A percentile compares a stretch with the other conserved stretches of the same genome.
phyloP scores from a whole-genome alignment of 768 basidiomycete genomes.

The Leucocoprinus birnbaumii region DNA sequence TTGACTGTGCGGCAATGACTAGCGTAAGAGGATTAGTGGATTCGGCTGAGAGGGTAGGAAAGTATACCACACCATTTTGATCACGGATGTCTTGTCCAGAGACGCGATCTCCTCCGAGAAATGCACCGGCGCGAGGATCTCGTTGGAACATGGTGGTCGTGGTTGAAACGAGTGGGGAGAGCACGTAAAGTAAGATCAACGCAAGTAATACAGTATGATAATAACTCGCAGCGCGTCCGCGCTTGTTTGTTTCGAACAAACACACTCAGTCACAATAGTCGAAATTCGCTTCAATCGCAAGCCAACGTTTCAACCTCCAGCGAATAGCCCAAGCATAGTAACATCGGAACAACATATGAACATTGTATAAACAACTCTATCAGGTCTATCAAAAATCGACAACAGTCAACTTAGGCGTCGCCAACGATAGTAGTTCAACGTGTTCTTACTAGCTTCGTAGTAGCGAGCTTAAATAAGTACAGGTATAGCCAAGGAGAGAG shows the following conservation, averaged over 20 bases:
- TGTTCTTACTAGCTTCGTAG: too few species aligned
- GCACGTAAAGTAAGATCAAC: constrained; percentile 8
- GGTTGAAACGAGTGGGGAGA: constrained; percentile 7
- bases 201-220: not conserved
- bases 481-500: not conserved
- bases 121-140: constrained; percentile 88
- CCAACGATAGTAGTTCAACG: not conserved
- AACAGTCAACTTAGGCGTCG: not conserved
- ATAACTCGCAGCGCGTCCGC: not conserved
- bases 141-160: constrained; percentile 71
- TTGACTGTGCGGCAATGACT: constrained; percentile 95
- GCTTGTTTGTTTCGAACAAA: constrained; percentile 6
- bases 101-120: constrained; percentile 90
- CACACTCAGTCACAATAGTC: too few species aligned
- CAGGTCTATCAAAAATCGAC: not conserved
- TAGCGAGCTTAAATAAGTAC: constrained; percentile 3
- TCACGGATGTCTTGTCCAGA: constrained; percentile 95
- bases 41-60: constrained; percentile 11
- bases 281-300: too few species aligned
- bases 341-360: too few species aligned
- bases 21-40: constrained; percentile 4
- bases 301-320: too few species aligned
- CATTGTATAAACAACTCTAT: not conserved
- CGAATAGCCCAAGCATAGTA: too few species aligned
- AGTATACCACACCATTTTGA: constrained; percentile 77